Evolutionary conservation across 192 early-diverging fungal genomes (phyloP).

Genomic region (Entomortierella lignicola): DNA sequence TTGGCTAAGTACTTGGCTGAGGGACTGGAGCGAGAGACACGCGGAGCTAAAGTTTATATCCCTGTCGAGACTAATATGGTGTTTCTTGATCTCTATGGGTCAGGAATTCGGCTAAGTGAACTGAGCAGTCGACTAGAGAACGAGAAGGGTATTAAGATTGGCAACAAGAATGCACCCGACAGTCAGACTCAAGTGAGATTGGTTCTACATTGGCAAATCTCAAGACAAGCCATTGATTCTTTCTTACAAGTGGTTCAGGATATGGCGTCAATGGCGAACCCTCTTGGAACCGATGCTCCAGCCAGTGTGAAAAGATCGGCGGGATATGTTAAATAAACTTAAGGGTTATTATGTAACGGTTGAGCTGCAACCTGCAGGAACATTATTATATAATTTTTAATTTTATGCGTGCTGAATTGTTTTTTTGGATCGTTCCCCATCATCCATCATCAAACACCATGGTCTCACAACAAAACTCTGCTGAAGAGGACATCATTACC

Average conservation of each 20-base stretch:
- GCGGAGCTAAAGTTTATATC: slow-evolving; percentile 60
- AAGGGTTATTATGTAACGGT: background rate
- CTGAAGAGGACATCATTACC: background rate
- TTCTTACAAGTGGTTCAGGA: slow-evolving; percentile 54
- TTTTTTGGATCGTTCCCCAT: background rate
- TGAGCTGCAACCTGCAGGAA: background rate
- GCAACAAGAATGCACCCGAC: slow-evolving; percentile 57
- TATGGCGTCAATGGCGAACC: background rate
- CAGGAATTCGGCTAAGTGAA: slow-evolving; percentile 31
- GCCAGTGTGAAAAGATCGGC: no score
- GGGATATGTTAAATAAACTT: background rate
- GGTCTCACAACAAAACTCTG: background rate
- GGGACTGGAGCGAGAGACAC: slow-evolving; percentile 65
- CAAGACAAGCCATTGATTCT: slow-evolving; percentile 61
- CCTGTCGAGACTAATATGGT: slow-evolving; percentile 93
- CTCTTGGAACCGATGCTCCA: background rate
- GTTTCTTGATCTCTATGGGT: slow-evolving; percentile 66
- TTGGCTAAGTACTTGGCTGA: slow-evolving; percentile 72
- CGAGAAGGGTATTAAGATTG: slow-evolving; percentile 53
- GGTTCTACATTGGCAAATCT: slow-evolving; percentile 79
- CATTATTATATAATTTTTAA: no score
- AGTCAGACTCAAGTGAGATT: slow-evolving; percentile 60
- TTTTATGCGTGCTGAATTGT: no score
- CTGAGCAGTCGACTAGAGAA: slow-evolving; percentile 23
- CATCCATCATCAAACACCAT: background rate